These are phyloP conservation scores for Ophiocordyceps sinensis DNA, from an alignment of 2,329 filamentous ascomycete genomes.

Conservation along the genomic window DNA sequence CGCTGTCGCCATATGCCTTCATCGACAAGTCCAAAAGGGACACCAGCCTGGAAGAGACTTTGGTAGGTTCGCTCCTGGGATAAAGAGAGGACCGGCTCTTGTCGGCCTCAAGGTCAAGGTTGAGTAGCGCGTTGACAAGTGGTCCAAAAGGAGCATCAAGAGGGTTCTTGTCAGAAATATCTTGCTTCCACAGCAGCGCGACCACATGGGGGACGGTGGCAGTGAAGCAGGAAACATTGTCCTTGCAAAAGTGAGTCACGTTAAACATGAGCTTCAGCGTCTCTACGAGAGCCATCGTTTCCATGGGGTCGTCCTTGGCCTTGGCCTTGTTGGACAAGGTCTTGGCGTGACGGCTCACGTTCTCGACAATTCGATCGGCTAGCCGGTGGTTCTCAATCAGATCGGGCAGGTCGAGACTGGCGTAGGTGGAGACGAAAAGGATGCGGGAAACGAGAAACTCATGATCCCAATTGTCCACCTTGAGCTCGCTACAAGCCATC, in stretches of 20 bases:
- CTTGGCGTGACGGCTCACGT: constrained; percentile 56
- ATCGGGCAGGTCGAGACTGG: constrained; percentile 32
- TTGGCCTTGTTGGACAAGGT: constrained; percentile 16
- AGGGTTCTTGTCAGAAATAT: constrained; percentile 46
- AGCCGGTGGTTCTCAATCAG: constrained; percentile 27
- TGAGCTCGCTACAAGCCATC: constrained; percentile 56
- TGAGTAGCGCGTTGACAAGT: constrained; percentile 68
- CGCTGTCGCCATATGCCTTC: constrained; percentile 44
- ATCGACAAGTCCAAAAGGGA: constrained; percentile 55
- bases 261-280: constrained; percentile 85
- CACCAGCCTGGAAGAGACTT: constrained; percentile 50
- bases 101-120: constrained; percentile 52
- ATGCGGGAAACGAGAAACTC: constrained; percentile 57
- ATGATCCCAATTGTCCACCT: constrained; percentile 62
- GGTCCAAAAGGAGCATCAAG: constrained; percentile 58
- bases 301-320: constrained; percentile 39
- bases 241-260: constrained; percentile 58
- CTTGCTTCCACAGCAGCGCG: constrained; percentile 47
- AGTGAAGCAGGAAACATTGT: constrained; percentile 47
- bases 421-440: constrained; percentile 31
- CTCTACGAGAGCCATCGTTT: constrained; percentile 68
- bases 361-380: constrained; percentile 48
- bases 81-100: constrained; percentile 45
- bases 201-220: constrained; percentile 55
- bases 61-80: constrained; percentile 44